Conservation (phyloP, 495 filamentous ascomycete species). For the Sphaerosporella brunnea region DNA sequence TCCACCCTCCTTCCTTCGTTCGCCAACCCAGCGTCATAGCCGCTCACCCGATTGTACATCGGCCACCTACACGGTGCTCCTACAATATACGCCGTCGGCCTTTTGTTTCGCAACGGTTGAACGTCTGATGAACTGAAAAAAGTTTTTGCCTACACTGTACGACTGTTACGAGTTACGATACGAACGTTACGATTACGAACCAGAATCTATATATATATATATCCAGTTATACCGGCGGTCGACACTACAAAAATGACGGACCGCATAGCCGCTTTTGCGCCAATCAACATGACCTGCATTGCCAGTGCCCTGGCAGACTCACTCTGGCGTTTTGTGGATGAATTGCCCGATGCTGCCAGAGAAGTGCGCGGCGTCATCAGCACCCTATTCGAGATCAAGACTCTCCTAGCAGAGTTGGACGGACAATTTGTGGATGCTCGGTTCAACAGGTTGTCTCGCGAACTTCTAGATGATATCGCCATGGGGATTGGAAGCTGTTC, state of each 20-base stretch:
- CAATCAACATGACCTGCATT: constrained; percentile 15
- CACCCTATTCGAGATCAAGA: constrained; percentile 20
- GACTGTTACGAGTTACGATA: not conserved
- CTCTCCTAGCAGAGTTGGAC: constrained; percentile 16
- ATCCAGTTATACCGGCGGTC: constrained; percentile 1
- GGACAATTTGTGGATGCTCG: constrained; percentile 14
- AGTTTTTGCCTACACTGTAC: not conserved
- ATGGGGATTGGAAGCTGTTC: constrained; percentile 33
- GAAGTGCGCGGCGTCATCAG: constrained; percentile 18
- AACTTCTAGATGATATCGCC: constrained; percentile 25
- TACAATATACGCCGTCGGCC: not conserved
- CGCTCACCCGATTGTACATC: not conserved
- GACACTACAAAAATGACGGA: constrained; percentile 22
- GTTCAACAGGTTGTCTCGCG: constrained; percentile 23
- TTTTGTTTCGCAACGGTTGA: not conserved
- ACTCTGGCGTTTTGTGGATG: constrained; percentile 16
- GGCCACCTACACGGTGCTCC: no score
- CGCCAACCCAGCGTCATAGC: not conserved
- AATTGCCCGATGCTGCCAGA: constrained; percentile 21
- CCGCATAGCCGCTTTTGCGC: constrained; percentile 16
- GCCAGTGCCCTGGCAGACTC: constrained; percentile 17
- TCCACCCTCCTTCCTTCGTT: not conserved
- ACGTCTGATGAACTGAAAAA: constrained; percentile 5
- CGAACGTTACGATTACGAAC: not conserved
- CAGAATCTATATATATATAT: not conserved